phyloP scores from a whole-genome alignment of 1,284 basidiomycete genomes.

The Takashimella koratensis region DNA sequence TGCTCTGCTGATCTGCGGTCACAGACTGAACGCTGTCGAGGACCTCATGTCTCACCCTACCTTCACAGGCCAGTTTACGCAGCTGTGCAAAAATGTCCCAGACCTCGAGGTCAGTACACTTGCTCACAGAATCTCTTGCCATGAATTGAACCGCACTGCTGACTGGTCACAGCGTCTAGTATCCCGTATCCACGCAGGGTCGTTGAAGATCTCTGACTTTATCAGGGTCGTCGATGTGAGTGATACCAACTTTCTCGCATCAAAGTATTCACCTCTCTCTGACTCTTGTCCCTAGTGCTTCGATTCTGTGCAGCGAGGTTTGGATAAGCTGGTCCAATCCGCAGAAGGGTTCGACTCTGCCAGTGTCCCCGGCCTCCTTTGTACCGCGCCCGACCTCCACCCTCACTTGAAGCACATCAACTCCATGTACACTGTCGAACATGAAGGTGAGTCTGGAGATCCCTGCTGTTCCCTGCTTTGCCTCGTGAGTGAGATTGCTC shows the following conservation, averaged over 20 bases:
- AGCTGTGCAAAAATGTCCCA: slow-evolving; percentile 72
- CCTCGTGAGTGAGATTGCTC: too few species aligned
- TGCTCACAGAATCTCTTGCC: background rate
- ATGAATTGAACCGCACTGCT: background rate
- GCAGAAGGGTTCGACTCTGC: slow-evolving; percentile 71
- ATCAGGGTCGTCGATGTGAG: slow-evolving; percentile 70
- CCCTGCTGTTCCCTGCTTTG: background rate
- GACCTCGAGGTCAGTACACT: slow-evolving; percentile 64
- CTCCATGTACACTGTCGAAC: slow-evolving; percentile 63
- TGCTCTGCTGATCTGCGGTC: too few species aligned
- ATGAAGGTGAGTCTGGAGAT: slow-evolving; percentile 56
- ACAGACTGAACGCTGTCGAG: slow-evolving; percentile 83
- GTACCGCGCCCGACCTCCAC: slow-evolving; percentile 73
- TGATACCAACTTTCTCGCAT: slow-evolving; percentile 2
- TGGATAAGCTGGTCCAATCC: slow-evolving; percentile 61
- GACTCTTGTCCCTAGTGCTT: too few species aligned
- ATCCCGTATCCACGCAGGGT: slow-evolving; percentile 87
- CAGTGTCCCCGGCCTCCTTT: slow-evolving; percentile 67
- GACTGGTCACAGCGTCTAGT: slow-evolving; percentile 62
- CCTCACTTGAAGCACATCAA: slow-evolving; percentile 62
- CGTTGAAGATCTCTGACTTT: slow-evolving; percentile 80
- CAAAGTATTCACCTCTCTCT: too few species aligned
- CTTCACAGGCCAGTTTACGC: slow-evolving; percentile 71
- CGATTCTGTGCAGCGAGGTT: slow-evolving; percentile 66
- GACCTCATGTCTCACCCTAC: slow-evolving; percentile 73